Percentiles rank a stretch among this genome's conserved stretches.
Conservation (phyloP, 768 basidiomycete genomes). For the Leccinum longicurvipes region DNA sequence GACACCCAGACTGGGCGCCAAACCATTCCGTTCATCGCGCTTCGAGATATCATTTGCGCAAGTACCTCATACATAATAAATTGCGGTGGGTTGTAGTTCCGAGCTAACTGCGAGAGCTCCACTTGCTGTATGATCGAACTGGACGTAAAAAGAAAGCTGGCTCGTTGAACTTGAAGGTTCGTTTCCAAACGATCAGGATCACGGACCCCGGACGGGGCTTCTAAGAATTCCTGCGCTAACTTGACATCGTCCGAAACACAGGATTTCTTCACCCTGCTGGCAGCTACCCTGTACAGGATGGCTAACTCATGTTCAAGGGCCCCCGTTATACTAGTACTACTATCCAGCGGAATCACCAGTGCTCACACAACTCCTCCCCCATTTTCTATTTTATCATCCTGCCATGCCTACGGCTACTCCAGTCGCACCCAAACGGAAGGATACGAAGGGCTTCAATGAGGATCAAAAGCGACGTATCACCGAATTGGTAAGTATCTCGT, state of each 20-base stretch:
- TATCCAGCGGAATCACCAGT: not conserved
- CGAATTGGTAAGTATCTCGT: slow-evolving; percentile 1
- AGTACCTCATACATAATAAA: not conserved
- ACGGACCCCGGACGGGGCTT: too few relatives aligned
- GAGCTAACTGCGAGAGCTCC: not conserved
- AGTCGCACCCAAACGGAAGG: slow-evolving; percentile 4
- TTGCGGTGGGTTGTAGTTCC: not conserved
- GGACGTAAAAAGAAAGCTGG: not conserved
- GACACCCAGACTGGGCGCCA: too few relatives aligned
- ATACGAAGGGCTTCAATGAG: not conserved
- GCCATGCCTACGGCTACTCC: slow-evolving; percentile 6
- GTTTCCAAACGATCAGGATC: not conserved
- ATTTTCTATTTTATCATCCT: slow-evolving; percentile 8
- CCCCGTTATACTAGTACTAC: not conserved
- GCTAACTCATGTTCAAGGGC: not conserved
- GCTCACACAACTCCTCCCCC: slow-evolving; percentile 6
- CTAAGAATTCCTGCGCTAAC: not conserved
- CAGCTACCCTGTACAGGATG: slow-evolving; percentile 4
- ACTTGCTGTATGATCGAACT: not conserved
- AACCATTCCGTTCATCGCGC: not conserved
- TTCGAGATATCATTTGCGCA: not conserved
- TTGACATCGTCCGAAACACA: not conserved
- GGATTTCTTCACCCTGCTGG: not conserved
- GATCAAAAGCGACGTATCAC: not conserved
- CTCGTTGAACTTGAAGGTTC: not conserved